These are phyloP conservation scores for Massarina eburnea DNA, from an alignment of 2,329 filamentous ascomycete species.

Conservation along the genomic window DNA sequence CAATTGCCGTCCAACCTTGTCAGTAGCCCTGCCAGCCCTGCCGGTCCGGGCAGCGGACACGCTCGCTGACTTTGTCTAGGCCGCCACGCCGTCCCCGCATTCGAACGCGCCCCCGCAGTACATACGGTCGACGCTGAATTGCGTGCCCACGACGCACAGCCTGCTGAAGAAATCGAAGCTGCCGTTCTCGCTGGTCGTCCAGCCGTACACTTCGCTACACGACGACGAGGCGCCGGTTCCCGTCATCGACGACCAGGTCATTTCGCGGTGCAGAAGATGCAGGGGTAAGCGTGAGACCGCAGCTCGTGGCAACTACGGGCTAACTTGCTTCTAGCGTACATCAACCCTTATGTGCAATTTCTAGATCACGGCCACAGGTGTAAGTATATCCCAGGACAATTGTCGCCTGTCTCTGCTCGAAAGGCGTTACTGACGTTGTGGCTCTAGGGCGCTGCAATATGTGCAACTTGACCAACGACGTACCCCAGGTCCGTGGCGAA, in stretches of 20 bases:
- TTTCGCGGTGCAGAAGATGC: conserved; percentile 93
- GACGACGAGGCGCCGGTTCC: conserved; percentile 90
- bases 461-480: conserved; percentile 98
- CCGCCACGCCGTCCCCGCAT: conserved; percentile 85
- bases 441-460: conserved; percentile 94
- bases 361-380: conserved; percentile 95
- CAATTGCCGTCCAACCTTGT: conserved; percentile 87
- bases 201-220: conserved; percentile 90
- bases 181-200: conserved; percentile 92
- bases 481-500: conserved; percentile 65
- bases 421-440: no score
- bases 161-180: conserved; percentile 93
- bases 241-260: conserved; percentile 93
- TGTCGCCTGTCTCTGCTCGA: no score
- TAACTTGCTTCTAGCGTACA: conserved; percentile 66
- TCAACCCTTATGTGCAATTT: conserved; percentile 96
- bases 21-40: background rate
- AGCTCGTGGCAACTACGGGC: background rate
- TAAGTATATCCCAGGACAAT: background rate
- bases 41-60: background rate
- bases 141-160: conserved; percentile 87
- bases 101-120: conserved; percentile 94
- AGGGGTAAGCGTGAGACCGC: conserved; percentile 43
- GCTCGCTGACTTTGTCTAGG: background rate
- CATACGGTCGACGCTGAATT: conserved; percentile 91